These are phyloP conservation scores for Proliferodiscus dingleyae DNA, from an alignment of 2,329 filamentous ascomycete species.

Conservation along the genomic window DNA sequence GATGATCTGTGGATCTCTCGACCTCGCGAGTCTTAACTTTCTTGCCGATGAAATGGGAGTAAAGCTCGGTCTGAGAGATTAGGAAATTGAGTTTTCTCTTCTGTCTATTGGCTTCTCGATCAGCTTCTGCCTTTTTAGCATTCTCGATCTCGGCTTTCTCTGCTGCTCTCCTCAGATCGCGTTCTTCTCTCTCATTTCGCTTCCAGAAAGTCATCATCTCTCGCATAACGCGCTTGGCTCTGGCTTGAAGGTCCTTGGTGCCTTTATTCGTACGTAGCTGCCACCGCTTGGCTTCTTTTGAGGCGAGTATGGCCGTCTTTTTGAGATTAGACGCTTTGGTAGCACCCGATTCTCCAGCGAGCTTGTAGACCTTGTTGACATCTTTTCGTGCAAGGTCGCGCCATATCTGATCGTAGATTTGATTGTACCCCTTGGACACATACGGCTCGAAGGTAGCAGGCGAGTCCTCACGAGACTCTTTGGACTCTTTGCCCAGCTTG, in stretches of 20 bases:
- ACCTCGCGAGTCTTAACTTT: conserved; percentile 98
- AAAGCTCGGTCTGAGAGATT: conserved; percentile 96
- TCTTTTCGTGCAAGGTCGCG: conserved; percentile 91
- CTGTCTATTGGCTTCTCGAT: conserved; percentile 93
- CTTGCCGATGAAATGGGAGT: conserved; percentile 98
- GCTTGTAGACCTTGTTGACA: conserved; percentile 84
- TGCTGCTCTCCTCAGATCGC: conserved; percentile 86
- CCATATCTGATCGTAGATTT: conserved; percentile 97
- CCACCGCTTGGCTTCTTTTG: conserved; percentile 96
- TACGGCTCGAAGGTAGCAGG: conserved; percentile 42
- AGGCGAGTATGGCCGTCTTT: conserved; percentile 93
- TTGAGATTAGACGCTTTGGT: conserved; percentile 93
- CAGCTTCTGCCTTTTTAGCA: conserved; percentile 92
- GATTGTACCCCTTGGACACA: conserved; percentile 88
- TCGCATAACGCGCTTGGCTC: conserved; percentile 96
- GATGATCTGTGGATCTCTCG: conserved; percentile 81
- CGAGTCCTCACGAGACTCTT: conserved; percentile 41
- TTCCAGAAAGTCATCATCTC: conserved; percentile 99
- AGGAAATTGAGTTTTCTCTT: conserved; percentile 99
- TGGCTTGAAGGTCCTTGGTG: conserved; percentile 93
- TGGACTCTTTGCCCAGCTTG: conserved; percentile 47
- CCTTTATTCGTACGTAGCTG: conserved; percentile 97
- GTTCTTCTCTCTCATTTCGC: conserved; percentile 94
- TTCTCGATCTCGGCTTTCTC: conserved; percentile 96
- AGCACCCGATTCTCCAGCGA: conserved; percentile 78